A percentile compares a stretch with the other conserved stretches of the same genome.
These are phyloP conservation scores for Clathrospora elynae DNA, from an alignment of 2,329 filamentous ascomycete genomes.

Conservation along the genomic window DNA sequence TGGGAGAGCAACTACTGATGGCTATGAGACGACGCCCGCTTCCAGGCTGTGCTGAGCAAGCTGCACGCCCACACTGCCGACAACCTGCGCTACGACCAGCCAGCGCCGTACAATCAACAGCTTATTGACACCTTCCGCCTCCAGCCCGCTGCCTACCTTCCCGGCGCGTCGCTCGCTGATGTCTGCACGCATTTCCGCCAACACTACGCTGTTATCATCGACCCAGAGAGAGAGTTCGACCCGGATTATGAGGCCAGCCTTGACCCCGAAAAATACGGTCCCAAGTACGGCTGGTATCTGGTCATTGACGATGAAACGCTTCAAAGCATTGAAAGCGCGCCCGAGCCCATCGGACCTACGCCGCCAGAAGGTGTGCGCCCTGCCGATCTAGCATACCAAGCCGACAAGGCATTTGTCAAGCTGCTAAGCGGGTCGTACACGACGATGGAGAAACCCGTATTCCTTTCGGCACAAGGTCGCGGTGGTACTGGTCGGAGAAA, in stretches of 20 bases:
- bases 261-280: conserved; percentile 5
- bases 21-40: not conserved
- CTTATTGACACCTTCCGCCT: conserved; percentile 12
- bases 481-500: not conserved
- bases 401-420: conserved; percentile 6
- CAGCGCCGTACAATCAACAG: conserved; percentile 12
- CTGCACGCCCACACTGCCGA: conserved; percentile 10
- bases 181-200: conserved; percentile 15
- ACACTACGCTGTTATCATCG: no score
- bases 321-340: conserved; percentile 8
- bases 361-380: conserved; percentile 5
- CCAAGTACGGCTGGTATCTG: conserved; percentile 7
- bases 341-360: conserved; percentile 8
- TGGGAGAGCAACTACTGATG: not conserved
- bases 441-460: conserved; percentile 4
- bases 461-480: conserved; percentile 1
- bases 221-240: not conserved
- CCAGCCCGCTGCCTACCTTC: conserved; percentile 5
- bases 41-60: conserved; percentile 10
- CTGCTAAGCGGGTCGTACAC: conserved; percentile 1
- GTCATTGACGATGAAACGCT: conserved; percentile 10
- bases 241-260: not conserved
- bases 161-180: conserved; percentile 8
- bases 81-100: conserved; percentile 3
- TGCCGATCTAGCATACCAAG: not conserved